These are phyloP conservation scores for Isochrysis galbana DNA, from an alignment of 78 protist genomes.

Conservation along the genomic window DNA sequence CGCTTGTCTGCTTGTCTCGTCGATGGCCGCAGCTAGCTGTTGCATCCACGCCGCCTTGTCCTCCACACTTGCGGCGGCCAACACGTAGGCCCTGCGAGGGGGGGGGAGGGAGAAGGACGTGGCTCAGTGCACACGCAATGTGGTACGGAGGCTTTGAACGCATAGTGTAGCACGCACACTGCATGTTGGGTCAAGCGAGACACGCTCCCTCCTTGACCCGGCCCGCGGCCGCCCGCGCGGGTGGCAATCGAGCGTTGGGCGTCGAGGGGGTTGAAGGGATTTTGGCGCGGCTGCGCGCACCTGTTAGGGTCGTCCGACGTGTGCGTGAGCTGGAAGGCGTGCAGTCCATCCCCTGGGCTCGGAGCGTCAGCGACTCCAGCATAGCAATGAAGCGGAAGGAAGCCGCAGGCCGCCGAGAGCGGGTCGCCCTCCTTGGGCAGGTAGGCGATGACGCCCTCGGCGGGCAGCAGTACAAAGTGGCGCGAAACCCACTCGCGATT, in stretches of 20 bases:
- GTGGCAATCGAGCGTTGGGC: no score
- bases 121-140: no score
- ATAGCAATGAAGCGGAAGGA: neutral
- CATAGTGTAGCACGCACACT: no score
- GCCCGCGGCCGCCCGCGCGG: no score
- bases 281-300: no score
- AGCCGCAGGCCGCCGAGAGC: neutral
- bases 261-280: no score
- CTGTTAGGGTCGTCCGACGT: neutral
- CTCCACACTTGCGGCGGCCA: neutral
- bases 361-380: neutral
- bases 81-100: neutral
- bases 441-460: neutral
- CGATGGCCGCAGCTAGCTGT: neutral
- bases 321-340: neutral
- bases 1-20: no score
- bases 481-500: neutral
- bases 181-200: no score
- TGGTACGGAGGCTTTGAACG: no score
- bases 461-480: neutral
- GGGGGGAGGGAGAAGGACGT: no score
- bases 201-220: no score
- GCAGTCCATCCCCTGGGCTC: neutral
- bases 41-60: neutral
- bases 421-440: neutral